Base-by-base conservation (phyloP, 495 filamentous ascomycete genomes). In the Penicillium egyptiacum region DNA sequence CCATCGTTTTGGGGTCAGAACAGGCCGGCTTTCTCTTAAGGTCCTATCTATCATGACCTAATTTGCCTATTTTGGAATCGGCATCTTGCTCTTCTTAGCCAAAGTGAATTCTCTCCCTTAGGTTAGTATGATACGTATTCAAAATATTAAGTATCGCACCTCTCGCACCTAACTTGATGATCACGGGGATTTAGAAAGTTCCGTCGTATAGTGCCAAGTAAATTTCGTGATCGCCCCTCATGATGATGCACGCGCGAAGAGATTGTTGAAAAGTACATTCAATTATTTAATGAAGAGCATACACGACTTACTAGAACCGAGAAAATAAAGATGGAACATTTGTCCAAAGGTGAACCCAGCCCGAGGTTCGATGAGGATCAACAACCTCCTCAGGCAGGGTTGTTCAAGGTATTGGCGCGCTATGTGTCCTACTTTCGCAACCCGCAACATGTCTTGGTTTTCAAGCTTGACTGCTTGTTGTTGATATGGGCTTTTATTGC, bases 1-100 rank as follows among this genome's bases (percentile, higher is more conserved):
- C 2, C 61, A 75, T 58, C 53, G 62, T 43, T 65, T 73, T 48
- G 67, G 56, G 31, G 49, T 69, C 30, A 63, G 58, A 43, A 68
- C 63, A 43, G 57, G 62, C 23, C 71, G 63, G 31, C 47, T 60
- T 20, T 56, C 56, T 7, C 53, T 77, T 40, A 61, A 61, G 40
- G 53, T 33, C 23, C 59, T 75, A 48, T 63, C 67, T 17, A n/a
- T n/a, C n/a, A n/a, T n/a, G 23, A 25, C 23, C 23, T 2, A 25
- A 25, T 25, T 25, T 25, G 23, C 28, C 28, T 30, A 31, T 31
- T 31, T 31, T 12, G 30, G 30, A 31, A 31, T 12, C 30, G 9
- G 10, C 30, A 12, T 11, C 30, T 31, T 31, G 28, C 30, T 31
- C 10, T 12, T 12, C 30, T 31, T 2, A 31, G 10, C 9, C 30